Evolutionary conservation across 2,329 filamentous ascomycete genomes (phyloP).

Genomic region (Ilyonectria robusta): DNA sequence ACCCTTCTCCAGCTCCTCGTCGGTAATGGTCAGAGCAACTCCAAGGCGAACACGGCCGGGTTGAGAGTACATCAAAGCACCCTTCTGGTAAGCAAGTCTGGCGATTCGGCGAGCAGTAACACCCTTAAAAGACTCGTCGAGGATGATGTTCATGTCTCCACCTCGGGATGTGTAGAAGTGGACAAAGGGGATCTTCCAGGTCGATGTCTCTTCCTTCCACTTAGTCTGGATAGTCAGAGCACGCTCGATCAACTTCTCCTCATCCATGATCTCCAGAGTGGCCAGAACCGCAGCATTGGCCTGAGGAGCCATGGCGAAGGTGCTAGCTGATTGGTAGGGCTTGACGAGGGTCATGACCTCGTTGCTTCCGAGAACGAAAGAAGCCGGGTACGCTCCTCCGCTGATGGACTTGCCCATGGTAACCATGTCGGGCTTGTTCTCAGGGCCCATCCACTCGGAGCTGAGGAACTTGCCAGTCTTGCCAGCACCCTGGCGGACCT

Average conservation of each 20-base stretch:
- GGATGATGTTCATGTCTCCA: constrained; percentile 28
- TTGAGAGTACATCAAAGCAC: constrained; percentile 26
- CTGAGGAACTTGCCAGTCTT: constrained; percentile 44
- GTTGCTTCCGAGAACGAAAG: constrained; percentile 34
- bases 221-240: constrained; percentile 25
- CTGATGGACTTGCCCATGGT: constrained; percentile 41
- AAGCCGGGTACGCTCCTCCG: constrained; percentile 35
- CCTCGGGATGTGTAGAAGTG: constrained; percentile 29
- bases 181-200: constrained; percentile 31
- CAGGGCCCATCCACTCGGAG: constrained; percentile 39
- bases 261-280: constrained; percentile 23
- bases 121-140: constrained; percentile 24
- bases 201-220: constrained; percentile 26
- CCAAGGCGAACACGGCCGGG: constrained; percentile 21
- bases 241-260: constrained; percentile 30
- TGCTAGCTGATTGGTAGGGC: constrained; percentile 25
- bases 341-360: constrained; percentile 30
- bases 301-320: constrained; percentile 31
- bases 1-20: constrained; percentile 35
- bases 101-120: constrained; percentile 31
- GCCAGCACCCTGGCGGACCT: constrained; percentile 41
- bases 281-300: constrained; percentile 26
- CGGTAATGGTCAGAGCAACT: constrained; percentile 33
- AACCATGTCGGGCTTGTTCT: constrained; percentile 43
- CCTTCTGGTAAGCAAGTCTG: constrained; percentile 28